Percentiles rank a stretch among this genome's conserved stretches.
phyloP scores from a whole-genome alignment of 1,284 basidiomycete genomes.

The Tilletia walkeri region DNA sequence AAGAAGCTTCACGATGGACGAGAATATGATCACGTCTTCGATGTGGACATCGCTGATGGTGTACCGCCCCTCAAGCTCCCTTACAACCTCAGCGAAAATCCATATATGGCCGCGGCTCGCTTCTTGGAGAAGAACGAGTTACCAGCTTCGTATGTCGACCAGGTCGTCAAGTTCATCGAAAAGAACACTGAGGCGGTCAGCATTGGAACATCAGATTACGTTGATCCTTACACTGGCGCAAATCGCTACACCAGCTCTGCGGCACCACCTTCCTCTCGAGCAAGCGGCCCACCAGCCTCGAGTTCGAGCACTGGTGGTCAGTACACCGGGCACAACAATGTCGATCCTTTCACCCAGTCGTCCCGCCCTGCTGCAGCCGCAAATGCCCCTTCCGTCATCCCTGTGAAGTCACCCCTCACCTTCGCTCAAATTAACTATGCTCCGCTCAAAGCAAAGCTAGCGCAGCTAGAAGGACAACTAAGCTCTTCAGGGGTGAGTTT shows the following conservation, averaged over 20 bases:
- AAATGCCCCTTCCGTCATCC: constrained; percentile 42
- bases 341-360: constrained; percentile 40
- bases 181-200: constrained; percentile 74
- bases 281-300: constrained; percentile 54
- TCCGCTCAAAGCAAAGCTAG: constrained; percentile 79
- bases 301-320: constrained; percentile 39
- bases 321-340: constrained; percentile 58
- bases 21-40: constrained; percentile 98
- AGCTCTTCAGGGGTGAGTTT: neutral
- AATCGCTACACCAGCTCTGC: constrained; percentile 61
- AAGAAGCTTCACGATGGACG: constrained; percentile 83
- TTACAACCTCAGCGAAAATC: constrained; percentile 81
- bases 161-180: constrained; percentile 91
- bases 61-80: constrained; percentile 89
- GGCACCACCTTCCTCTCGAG: constrained; percentile 38
- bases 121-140: constrained; percentile 85
- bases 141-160: constrained; percentile 77
- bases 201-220: constrained; percentile 66
- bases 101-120: constrained; percentile 81
- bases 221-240: constrained; percentile 88
- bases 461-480: constrained; percentile 62
- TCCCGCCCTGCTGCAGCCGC: constrained; percentile 25
- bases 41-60: constrained; percentile 92
- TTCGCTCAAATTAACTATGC: constrained; percentile 87
- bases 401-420: constrained; percentile 61